Percentiles rank a stretch among this genome's conserved stretches.
Conservation (phyloP, 177 flowering plant genomes). For the Telopea speciosissima region DNA sequence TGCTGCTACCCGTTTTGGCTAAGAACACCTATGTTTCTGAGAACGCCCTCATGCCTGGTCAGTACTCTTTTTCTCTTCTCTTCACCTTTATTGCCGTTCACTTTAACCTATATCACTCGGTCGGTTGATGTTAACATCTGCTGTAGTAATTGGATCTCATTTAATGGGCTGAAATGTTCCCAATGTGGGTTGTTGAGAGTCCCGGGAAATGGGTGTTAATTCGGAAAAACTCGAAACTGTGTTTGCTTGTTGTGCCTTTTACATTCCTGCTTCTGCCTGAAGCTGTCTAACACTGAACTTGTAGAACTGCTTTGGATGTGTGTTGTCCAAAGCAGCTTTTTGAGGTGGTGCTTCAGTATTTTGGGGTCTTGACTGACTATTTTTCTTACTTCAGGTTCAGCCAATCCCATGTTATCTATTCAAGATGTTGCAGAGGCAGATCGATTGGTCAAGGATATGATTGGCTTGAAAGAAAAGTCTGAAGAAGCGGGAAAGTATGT, state of each 20-base stretch:
- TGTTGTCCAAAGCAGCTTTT: not conserved
- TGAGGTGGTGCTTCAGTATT: not conserved
- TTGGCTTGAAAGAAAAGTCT: conserved; percentile 23
- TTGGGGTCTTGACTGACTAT: not conserved
- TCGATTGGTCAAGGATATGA: conserved; percentile 47
- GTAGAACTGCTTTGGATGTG: not conserved
- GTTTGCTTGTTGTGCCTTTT: not conserved
- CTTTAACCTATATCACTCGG: not conserved
- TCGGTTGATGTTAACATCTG: not conserved
- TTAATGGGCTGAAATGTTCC: too few species aligned
- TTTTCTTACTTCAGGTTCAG: conserved; percentile 58
- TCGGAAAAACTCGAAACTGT: not conserved
- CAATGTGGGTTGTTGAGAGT: not conserved
- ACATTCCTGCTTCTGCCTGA: not conserved
- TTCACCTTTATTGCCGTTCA: not conserved
- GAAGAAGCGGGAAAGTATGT: conserved; percentile 48
- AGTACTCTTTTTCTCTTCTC: not conserved
- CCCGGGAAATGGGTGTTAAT: not conserved
- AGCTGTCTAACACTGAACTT: not conserved
- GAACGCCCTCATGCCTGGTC: conserved; percentile 97
- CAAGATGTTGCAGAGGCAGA: conserved; percentile 56
- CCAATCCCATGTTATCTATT: conserved; percentile 58
- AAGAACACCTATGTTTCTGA: conserved; percentile 93
- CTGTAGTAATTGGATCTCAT: not conserved
- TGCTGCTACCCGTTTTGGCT: conserved; percentile 83